Evolutionary conservation across 2,329 filamentous ascomycete genomes (phyloP), one percentile per base, ranked within the genome.

Genomic region (Colletotrichum chlorophyti): DNA sequence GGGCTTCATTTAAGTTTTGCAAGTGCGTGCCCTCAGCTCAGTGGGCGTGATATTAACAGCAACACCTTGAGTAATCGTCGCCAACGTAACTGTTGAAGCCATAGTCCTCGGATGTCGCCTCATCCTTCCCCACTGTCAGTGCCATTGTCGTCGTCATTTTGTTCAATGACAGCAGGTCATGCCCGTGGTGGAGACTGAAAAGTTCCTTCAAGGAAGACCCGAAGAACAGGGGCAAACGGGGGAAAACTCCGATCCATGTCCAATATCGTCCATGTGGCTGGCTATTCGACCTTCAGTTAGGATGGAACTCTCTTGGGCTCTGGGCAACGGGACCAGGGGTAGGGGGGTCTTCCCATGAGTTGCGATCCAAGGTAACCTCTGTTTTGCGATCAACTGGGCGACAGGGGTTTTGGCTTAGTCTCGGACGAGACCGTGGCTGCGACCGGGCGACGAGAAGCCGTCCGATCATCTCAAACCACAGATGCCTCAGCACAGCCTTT

Each of bases 401-500:
- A 54, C 35, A 14, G 17, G 26, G 21, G 24, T 26, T 42, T 53
- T 42, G 55, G 43, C 27, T 43, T 19, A 32, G 31, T 9, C 41
- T 45, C 37, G 55, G 43, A 55, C 51, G 43, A 59, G 43, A 55
- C 35, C 17, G 35, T 15, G 55, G 15, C 55, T 59, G 55, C 38
- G 51, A 55, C 55, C 55, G 51, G 51, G 37, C 55, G 26, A 40
- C 42, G 42, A 53, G 10, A 23, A 55, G 43, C 29, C 43, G 55
- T 59, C 55, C 51, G 42, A 61, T 60, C 53, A 61, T 62, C 63
- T 69, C 65, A 69, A 69, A 70, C 68, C 37, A 58, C 63, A 60
- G 65, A 41, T 68, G 68, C 68, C 54, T 69, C 68, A 69, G 60
- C 65, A 62, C 59, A 49, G 61, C 65, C 63, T 58, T 50, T 51